phyloP scores from a whole-genome alignment of 495 filamentous ascomycete species.

The Penicillium coffeae region DNA sequence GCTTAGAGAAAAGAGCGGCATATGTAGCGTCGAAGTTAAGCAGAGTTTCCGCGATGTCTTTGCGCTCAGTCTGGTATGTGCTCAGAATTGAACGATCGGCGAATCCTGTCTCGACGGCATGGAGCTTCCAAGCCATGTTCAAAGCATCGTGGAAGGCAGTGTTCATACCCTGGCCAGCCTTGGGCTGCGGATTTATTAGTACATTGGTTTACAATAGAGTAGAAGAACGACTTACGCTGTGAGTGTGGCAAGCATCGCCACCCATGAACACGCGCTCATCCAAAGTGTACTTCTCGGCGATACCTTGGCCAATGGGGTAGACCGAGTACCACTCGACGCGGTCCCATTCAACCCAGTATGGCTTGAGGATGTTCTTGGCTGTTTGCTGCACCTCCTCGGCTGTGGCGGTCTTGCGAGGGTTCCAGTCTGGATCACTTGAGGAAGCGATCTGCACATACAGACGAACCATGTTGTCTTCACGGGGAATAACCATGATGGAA shows the following conservation, averaged over 20 bases:
- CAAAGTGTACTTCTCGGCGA: conserved; percentile 56
- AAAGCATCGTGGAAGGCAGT: conserved; percentile 51
- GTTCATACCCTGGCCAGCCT: conserved; percentile 59
- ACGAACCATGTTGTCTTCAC: conserved; percentile 74
- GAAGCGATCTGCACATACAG: conserved; percentile 73
- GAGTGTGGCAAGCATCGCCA: conserved; percentile 63
- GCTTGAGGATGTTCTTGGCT: conserved; percentile 59
- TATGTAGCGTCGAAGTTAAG: conserved; percentile 72
- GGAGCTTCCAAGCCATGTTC: conserved; percentile 84
- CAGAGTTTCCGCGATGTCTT: conserved; percentile 64
- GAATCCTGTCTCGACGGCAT: conserved; percentile 58
- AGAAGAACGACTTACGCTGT: conserved; percentile 37
- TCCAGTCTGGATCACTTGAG: conserved; percentile 57
- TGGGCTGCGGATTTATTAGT: conserved; percentile 28
- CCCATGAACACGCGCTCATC: conserved; percentile 58
- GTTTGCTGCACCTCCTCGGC: conserved; percentile 57
- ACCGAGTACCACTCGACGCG: conserved; percentile 59
- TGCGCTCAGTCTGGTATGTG: conserved; percentile 70
- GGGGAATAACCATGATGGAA: conserved; percentile 74
- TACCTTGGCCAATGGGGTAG: conserved; percentile 61
- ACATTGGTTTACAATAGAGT: neutral
- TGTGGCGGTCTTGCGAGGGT: conserved; percentile 48
- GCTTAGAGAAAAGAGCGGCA: conserved; percentile 59
- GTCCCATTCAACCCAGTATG: conserved; percentile 55
- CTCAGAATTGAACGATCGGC: conserved; percentile 58